Evolutionary conservation across 2,329 filamentous ascomycete species (phyloP).

Genomic region (Trichophyton mentagrophytes): DNA sequence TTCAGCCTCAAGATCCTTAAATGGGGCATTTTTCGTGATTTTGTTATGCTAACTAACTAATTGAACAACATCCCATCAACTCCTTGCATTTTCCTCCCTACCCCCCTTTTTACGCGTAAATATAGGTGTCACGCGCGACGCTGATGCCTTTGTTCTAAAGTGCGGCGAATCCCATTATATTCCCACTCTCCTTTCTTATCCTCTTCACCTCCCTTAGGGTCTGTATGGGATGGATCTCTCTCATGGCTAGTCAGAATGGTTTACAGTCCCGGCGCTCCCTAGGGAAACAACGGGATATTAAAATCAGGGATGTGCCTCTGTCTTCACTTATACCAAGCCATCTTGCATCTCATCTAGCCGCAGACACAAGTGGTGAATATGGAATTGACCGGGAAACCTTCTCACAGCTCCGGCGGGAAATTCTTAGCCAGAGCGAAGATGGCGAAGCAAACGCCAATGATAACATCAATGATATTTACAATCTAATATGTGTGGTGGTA

Average conservation of each 20-base stretch:
- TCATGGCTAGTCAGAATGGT: slow-evolving; percentile 10
- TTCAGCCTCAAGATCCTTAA: too few species aligned
- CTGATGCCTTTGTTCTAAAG: not conserved
- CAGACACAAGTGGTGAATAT: slow-evolving; percentile 48
- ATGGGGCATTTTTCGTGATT: too few species aligned
- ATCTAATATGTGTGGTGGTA: slow-evolving; percentile 71
- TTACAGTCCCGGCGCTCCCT: slow-evolving; percentile 5
- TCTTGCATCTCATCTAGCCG: slow-evolving; percentile 67
- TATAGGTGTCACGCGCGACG: not conserved
- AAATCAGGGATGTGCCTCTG: slow-evolving; percentile 19
- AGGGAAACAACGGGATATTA: slow-evolving; percentile 3
- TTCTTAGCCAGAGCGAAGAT: slow-evolving; percentile 37
- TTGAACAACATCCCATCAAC: too few species aligned
- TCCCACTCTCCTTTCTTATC: not conserved
- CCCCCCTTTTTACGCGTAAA: not conserved
- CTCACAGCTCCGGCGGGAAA: slow-evolving; percentile 57
- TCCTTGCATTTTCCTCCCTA: not conserved
- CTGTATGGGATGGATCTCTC: slow-evolving; percentile 7
- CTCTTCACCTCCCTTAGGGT: not conserved
- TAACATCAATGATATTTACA: slow-evolving; percentile 64
- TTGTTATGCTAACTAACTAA: too few species aligned
- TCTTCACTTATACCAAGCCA: slow-evolving; percentile 81
- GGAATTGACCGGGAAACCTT: slow-evolving; percentile 61
- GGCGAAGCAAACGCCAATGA: slow-evolving; percentile 43
- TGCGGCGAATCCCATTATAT: not conserved